Evolutionary conservation across 2,329 filamentous ascomycete genomes (phyloP).

Genomic region (Fusarium udum): DNA sequence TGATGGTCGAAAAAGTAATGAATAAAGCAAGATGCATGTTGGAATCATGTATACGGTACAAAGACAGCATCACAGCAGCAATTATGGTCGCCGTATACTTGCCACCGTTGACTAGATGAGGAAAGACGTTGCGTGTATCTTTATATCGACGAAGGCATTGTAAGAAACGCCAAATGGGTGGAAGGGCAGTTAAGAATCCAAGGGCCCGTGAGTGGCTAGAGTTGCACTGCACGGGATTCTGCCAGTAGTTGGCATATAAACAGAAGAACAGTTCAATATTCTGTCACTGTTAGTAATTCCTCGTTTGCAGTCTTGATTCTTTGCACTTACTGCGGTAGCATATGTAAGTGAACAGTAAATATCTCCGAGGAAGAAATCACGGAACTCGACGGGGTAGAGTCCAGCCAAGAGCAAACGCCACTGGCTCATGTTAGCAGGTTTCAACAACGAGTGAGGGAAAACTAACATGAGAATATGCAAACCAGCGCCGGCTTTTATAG

Average conservation of each 20-base stretch:
- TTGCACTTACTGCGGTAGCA: slow-evolving; percentile 76
- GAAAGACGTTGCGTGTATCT: slow-evolving; percentile 88
- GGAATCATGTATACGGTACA: slow-evolving; percentile 79
- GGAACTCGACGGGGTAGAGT: slow-evolving; percentile 92
- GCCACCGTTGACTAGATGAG: slow-evolving; percentile 89
- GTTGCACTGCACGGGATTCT: slow-evolving; percentile 79
- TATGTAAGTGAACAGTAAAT: slow-evolving; percentile 98
- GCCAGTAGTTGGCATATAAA: slow-evolving; percentile 83
- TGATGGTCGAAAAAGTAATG: slow-evolving; percentile 82
- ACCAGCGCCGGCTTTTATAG: slow-evolving; percentile 82
- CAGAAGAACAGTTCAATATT: slow-evolving; percentile 96
- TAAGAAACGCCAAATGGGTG: slow-evolving; percentile 87
- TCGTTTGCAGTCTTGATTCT: not conserved
- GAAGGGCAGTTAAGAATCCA: slow-evolving; percentile 85
- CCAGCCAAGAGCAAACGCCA: slow-evolving; percentile 88
- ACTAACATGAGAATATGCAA: slow-evolving; percentile 86
- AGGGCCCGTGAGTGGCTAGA: slow-evolving; percentile 83
- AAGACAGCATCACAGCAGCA: slow-evolving; percentile 78
- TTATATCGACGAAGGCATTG: slow-evolving; percentile 91
- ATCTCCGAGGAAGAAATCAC: slow-evolving; percentile 96
- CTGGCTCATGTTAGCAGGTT: slow-evolving; percentile 54
- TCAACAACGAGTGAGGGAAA: rapidly evolving
- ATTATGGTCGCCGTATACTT: slow-evolving; percentile 90
- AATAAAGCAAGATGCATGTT: slow-evolving; percentile 73
- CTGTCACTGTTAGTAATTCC: slow-evolving; percentile 52